Evolutionary conservation across 495 filamentous ascomycete genomes (phyloP), one percentile per base, ranked within the genome.

Genomic region (Rhypophila decipiens): DNA sequence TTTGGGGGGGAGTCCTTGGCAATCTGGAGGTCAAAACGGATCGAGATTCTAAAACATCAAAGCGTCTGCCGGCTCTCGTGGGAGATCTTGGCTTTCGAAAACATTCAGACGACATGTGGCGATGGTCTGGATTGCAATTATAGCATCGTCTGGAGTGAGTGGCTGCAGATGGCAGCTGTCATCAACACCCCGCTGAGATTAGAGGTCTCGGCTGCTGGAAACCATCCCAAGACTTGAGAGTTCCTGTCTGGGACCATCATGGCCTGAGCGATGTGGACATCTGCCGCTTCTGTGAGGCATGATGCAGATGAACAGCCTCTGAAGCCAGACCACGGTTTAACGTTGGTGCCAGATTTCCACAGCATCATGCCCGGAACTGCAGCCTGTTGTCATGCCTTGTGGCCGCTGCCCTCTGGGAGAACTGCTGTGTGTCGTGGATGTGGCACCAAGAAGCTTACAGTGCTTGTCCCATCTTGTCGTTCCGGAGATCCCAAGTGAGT

Each of bases 381-480:
- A 50, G 51, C 56, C 50, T 49, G 42, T 49, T 46, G 19, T 64
- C 48, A 56, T 57, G 56, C 52, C 58, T 61, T 61, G 53, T 41
- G 48, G n/a, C n/a, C n/a, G 50, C 43, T 39, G 44, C 33, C 13
- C 35, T 46, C 55, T 42, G 56, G 54, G 42, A 24, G 39, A 45
- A 39, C 51, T 50, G 44, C 44, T 43, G 45, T 54, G 48, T 53
- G 58, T 44, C 60, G 49, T 49, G 33, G 52, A 17, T 54, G 52
- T 54, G 58, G 49, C 53, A 57, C 52, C 22, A 47, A 5, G 9
- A 24, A 33, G 12, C 41, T 33, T 23, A 13, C 27, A 45, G 42
- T 47, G 19, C 40, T 39, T 55, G 51, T 23, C 53, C 49, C 44
- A 47, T 42, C 46, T 42, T 37, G 49, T 39, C 39, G 38, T 50